Conservation (phyloP, 768 basidiomycete species). For the Cubamyces sp. region DNA sequence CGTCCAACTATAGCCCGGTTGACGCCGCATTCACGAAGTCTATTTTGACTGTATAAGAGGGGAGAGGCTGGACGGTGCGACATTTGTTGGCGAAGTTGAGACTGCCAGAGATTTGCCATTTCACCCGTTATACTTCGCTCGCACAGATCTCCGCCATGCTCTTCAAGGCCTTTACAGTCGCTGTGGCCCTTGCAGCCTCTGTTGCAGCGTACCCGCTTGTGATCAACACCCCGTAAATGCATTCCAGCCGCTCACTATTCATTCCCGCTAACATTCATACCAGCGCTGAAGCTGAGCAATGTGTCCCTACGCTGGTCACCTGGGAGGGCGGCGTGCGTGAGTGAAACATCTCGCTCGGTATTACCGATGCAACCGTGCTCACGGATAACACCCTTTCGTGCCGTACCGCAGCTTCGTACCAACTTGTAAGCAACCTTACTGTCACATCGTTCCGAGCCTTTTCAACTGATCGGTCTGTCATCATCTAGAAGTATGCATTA, state of each 20-base stretch:
- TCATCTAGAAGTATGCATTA: neutral
- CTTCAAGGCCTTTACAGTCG: neutral
- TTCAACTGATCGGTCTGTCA: no score
- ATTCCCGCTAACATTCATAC: neutral
- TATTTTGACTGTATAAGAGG: no score
- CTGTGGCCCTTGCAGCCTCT: neutral
- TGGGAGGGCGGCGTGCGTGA: conserved; percentile 1
- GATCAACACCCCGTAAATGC: neutral
- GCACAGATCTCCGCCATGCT: no score
- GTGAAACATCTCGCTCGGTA: neutral
- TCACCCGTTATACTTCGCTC: no score
- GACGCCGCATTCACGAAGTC: no score
- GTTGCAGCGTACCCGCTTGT: neutral
- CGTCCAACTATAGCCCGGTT: no score
- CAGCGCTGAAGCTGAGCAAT: neutral
- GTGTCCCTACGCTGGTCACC: neutral
- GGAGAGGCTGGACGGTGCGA: no score
- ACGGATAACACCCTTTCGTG: no score
- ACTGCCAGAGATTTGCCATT: no score
- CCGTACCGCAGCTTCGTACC: neutral
- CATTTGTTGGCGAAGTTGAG: no score
- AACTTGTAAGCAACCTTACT: neutral
- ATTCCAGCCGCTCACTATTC: neutral
- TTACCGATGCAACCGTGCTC: neutral
- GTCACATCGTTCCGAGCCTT: no score